Evolutionary conservation across 768 basidiomycete genomes (phyloP).

Genomic region (Pholiota microspora): DNA sequence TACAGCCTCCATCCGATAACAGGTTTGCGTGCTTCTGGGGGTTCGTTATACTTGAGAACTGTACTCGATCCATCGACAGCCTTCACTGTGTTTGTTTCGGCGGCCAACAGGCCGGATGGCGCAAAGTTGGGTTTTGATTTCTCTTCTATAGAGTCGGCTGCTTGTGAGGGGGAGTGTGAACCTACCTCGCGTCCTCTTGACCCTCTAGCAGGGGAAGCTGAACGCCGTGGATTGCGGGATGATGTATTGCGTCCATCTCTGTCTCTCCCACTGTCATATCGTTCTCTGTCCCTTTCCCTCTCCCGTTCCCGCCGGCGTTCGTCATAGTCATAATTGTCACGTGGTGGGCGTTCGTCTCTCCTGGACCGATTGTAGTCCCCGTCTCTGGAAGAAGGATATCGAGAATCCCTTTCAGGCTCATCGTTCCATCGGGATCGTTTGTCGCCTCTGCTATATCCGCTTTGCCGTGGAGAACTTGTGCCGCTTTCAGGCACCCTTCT

Average conservation of each 20-base stretch:
- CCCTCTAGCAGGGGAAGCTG: slow-evolving; percentile 52
- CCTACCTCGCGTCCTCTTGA: slow-evolving; percentile 35
- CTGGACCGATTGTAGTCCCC: not conserved
- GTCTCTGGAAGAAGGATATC: not conserved
- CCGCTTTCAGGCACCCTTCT: slow-evolving; percentile 7
- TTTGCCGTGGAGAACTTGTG: not conserved
- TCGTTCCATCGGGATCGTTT: slow-evolving; percentile 6
- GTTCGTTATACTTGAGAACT: slow-evolving; percentile 96
- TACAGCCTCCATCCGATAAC: slow-evolving; percentile 89
- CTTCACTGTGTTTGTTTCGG: slow-evolving; percentile 91
- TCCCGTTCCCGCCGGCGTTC: slow-evolving; percentile 42
- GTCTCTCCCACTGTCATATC: slow-evolving; percentile 32
- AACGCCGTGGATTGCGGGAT: slow-evolving; percentile 39
- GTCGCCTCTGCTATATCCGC: slow-evolving; percentile 11
- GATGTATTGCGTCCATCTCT: slow-evolving; percentile 26
- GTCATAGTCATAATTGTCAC: slow-evolving; percentile 23
- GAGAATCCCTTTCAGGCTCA: not conserved
- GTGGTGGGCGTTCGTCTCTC: not conserved
- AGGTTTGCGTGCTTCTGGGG: slow-evolving; percentile 96
- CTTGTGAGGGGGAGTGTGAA: slow-evolving; percentile 44
- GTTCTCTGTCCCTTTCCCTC: slow-evolving; percentile 41
- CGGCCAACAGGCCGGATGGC: slow-evolving; percentile 87
- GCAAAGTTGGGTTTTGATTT: slow-evolving; percentile 89
- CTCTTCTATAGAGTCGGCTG: slow-evolving; percentile 30
- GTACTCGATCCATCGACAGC: slow-evolving; percentile 73